These are phyloP conservation scores for Closterium sp. DNA, from an alignment of 139 green algal species.

Conservation along the genomic window DNA sequence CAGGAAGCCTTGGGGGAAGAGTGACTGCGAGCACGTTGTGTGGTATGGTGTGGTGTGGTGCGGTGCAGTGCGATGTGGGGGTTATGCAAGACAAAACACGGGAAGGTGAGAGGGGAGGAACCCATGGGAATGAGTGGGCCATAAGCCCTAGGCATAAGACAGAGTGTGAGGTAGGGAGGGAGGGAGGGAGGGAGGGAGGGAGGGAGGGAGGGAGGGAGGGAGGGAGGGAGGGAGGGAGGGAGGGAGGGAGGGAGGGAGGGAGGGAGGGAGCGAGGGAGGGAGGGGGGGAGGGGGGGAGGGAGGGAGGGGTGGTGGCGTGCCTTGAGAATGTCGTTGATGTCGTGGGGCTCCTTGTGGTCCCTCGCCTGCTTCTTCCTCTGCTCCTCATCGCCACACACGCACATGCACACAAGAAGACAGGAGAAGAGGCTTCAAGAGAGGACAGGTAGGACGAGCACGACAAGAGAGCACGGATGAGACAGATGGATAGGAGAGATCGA, in stretches of 20 bases:
- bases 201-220: conserved; percentile 3
- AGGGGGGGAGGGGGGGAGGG: not conserved
- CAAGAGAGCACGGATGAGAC: too few species aligned
- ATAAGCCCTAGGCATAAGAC: too few species aligned
- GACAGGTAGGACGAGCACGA: too few species aligned
- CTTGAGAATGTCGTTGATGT: not conserved
- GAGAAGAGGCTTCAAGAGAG: too few species aligned
- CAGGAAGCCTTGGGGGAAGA: conserved; percentile 17
- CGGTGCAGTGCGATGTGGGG: not conserved
- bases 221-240: not conserved
- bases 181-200: conserved; percentile 2
- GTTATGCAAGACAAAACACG: too few species aligned
- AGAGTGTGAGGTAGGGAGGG: not conserved
- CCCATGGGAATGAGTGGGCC: not conserved
- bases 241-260: not conserved
- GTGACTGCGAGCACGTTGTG: not conserved
- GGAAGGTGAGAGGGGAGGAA: too few species aligned
- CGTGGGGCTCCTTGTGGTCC: not conserved
- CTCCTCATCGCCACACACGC: not conserved
- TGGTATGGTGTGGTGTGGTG: not conserved
- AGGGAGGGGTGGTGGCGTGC: not conserved
- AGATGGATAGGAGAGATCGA: too few species aligned
- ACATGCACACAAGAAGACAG: not conserved
- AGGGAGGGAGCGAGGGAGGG: conserved; percentile 7
- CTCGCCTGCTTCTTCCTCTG: not conserved